phyloP scores from a whole-genome alignment of 2,329 filamentous ascomycete genomes.

The Passalora sequoiae region DNA sequence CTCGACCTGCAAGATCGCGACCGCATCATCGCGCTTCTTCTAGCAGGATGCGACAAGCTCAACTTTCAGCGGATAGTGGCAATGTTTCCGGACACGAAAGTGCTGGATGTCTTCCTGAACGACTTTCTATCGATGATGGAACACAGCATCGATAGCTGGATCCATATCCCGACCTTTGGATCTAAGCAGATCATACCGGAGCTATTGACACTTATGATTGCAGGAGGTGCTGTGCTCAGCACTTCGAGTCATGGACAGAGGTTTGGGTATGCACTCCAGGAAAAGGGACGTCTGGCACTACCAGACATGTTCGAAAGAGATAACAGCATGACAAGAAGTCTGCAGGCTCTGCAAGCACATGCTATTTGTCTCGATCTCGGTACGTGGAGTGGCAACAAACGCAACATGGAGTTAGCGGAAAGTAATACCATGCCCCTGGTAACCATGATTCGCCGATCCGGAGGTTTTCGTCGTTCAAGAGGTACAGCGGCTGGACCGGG shows the following conservation, averaged over 20 bases:
- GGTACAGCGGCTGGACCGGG: slow-evolving; percentile 6
- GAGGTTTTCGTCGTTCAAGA: slow-evolving; percentile 16
- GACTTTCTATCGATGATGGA: slow-evolving; percentile 20
- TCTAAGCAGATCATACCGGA: slow-evolving; percentile 14
- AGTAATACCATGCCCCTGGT: slow-evolving; percentile 14
- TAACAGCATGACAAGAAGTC: slow-evolving; percentile 15
- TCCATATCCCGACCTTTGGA: slow-evolving; percentile 18
- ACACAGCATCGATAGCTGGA: slow-evolving; percentile 22
- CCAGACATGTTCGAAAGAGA: slow-evolving; percentile 18
- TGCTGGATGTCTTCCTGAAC: slow-evolving; percentile 19
- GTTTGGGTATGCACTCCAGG: slow-evolving; percentile 20
- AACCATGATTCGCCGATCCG: slow-evolving; percentile 19
- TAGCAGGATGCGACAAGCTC: slow-evolving; percentile 16
- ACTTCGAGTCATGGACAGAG: slow-evolving; percentile 19
- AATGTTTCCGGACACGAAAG: slow-evolving; percentile 16
- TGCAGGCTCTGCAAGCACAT: slow-evolving; percentile 17
- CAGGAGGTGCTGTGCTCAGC: slow-evolving; percentile 17
- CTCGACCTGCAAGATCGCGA: slow-evolving; percentile 16
- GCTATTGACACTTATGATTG: slow-evolving; percentile 17
- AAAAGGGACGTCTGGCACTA: slow-evolving; percentile 15
- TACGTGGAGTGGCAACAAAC: slow-evolving; percentile 21
- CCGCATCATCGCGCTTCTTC: slow-evolving; percentile 18
- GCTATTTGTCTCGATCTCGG: slow-evolving; percentile 18
- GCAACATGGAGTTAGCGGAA: slow-evolving; percentile 20
- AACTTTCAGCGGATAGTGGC: slow-evolving; percentile 21